A percentile compares a stretch with the other conserved stretches of the same genome.
Conservation (phyloP, 106 monocot species). For the Chionographis japonica region DNA sequence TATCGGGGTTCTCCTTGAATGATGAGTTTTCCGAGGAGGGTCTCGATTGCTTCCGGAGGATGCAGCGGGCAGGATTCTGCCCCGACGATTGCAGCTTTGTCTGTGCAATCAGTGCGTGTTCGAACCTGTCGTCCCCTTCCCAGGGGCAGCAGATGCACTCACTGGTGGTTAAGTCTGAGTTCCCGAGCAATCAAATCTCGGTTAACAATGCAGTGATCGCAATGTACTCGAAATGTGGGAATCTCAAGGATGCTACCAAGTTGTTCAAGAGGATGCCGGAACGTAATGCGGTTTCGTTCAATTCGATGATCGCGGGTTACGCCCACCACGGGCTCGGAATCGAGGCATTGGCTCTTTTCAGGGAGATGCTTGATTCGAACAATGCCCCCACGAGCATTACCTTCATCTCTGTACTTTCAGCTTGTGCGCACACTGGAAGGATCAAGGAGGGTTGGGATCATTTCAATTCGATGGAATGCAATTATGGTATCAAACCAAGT, state of each 20-base stretch:
- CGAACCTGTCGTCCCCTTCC: conserved; percentile 49
- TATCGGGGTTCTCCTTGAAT: conserved; percentile 46
- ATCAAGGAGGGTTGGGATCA: conserved; percentile 38
- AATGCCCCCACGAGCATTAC: conserved; percentile 42
- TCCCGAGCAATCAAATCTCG: conserved; percentile 34
- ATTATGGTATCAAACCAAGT: conserved; percentile 19
- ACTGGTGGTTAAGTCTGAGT: conserved; percentile 33
- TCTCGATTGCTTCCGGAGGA: conserved; percentile 32
- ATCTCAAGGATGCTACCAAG: conserved; percentile 33
- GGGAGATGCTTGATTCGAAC: conserved; percentile 25
- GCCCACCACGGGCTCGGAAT: conserved; percentile 43
- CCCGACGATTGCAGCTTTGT: conserved; percentile 72
- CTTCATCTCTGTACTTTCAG: conserved; percentile 55
- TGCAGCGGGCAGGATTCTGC: conserved; percentile 49
- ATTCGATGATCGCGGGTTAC: conserved; percentile 58
- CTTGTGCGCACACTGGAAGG: conserved; percentile 55
- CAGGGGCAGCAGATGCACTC: conserved; percentile 65
- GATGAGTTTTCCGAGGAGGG: conserved; percentile 52
- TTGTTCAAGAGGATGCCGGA: conserved; percentile 45
- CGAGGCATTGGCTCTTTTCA: conserved; percentile 38
- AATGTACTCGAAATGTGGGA: conserved; percentile 61
- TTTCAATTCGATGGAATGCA: conserved; percentile 41
- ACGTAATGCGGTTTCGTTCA: conserved; percentile 41
- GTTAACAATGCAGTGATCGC: conserved; percentile 53
- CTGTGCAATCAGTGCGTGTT: conserved; percentile 53